Conservation (phyloP, 2,329 filamentous ascomycete species). For the Venturia nashicola region DNA sequence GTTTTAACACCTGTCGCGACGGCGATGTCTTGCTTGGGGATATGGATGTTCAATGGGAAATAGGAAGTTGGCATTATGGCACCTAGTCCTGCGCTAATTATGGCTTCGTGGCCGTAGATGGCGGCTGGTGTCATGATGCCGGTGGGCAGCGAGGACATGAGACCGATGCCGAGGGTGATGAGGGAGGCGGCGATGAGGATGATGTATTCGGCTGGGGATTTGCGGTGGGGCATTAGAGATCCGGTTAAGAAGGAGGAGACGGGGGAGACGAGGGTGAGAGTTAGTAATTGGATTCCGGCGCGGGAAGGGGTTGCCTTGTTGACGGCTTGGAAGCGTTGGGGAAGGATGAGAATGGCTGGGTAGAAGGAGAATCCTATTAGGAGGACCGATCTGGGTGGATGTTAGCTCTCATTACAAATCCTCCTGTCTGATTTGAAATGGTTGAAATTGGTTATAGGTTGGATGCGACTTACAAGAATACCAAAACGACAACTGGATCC, state of each 20-base stretch:
- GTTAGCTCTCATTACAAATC: not conserved
- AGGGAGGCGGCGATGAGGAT: not conserved
- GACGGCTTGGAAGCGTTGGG: constrained; percentile 6
- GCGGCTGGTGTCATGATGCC: not conserved
- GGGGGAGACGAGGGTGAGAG: not conserved
- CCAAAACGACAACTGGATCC: not conserved
- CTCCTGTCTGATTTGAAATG: no score
- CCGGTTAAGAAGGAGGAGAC: not conserved
- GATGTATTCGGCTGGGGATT: not conserved
- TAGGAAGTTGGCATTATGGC: not conserved
- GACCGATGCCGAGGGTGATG: not conserved
- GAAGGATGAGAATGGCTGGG: constrained; percentile 1
- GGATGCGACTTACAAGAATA: not conserved
- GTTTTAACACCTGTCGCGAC: not conserved
- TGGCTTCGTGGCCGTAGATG: constrained; percentile 1
- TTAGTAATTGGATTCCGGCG: constrained; percentile 2
- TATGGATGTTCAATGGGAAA: not conserved
- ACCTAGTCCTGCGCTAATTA: not conserved
- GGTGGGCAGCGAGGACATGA: not conserved
- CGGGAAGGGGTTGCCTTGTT: not conserved
- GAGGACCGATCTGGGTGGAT: not conserved
- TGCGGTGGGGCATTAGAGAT: not conserved
- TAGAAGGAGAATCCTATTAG: constrained; percentile 3
- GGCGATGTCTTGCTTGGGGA: not conserved
- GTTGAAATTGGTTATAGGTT: no score